Percentiles rank a stretch among this genome's conserved stretches.
phyloP scores from a whole-genome alignment of 257 asterid species.

The Buddleja alternifolia region DNA sequence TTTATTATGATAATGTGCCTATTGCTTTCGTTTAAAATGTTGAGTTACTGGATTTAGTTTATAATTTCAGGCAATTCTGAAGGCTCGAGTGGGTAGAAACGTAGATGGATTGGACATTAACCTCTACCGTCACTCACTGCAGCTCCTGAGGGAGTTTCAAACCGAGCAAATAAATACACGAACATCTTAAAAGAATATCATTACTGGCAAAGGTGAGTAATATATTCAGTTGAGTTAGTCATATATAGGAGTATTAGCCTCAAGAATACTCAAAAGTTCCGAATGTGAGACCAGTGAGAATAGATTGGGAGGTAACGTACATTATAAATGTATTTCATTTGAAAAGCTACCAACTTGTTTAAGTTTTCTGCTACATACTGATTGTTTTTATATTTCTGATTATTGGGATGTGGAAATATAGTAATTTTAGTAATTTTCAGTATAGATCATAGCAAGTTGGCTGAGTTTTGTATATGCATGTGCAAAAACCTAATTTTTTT shows the following conservation, averaged over 20 bases:
- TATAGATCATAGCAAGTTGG: no score
- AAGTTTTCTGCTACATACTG: no score
- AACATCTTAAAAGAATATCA: constrained; percentile 24
- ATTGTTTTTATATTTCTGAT: no score
- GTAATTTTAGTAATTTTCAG: no score
- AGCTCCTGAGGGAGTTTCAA: constrained; percentile 71
- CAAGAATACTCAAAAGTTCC: no score
- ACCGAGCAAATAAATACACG: constrained; percentile 52
- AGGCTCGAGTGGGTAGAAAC: constrained; percentile 92
- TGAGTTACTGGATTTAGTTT: constrained; percentile 5
- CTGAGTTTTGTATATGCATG: no score
- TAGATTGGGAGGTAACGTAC: no score
- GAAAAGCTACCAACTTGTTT: no score
- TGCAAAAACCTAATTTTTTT: no score
- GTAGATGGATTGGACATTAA: constrained; percentile 91
- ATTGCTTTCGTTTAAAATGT: neutral
- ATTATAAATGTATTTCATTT: no score
- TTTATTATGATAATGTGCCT: neutral
- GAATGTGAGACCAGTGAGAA: no score
- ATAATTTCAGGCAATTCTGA: constrained; percentile 65
- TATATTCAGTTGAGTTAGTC: neutral
- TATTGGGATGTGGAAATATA: no score
- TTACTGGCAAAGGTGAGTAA: neutral
- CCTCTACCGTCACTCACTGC: constrained; percentile 77
- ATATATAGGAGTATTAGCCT: neutral